Conservation (phyloP, 805 yeast genomes). For the Millerozyma miso region DNA sequence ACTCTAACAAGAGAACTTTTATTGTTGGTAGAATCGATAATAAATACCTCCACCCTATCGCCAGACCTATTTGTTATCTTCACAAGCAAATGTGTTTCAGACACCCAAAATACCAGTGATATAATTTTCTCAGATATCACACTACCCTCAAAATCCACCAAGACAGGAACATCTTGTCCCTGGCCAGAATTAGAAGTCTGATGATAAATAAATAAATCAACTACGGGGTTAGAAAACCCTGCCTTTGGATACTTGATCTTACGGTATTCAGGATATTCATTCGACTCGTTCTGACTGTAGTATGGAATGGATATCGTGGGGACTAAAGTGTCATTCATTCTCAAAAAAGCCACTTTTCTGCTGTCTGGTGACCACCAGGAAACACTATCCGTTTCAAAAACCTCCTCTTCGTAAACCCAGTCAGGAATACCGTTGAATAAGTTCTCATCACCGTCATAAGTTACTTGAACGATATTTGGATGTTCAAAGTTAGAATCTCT, state of each 20-base stretch:
- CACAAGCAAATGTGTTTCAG: constrained; percentile 43
- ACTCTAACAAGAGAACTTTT: constrained; percentile 38
- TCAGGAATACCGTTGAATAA: constrained; percentile 70
- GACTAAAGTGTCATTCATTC: constrained; percentile 58
- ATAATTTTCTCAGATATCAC: constrained; percentile 42
- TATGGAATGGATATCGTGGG: constrained; percentile 48
- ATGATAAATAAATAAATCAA: constrained; percentile 44
- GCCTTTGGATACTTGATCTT: constrained; percentile 66
- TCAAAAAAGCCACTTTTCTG: constrained; percentile 49
- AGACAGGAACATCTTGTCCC: not conserved
- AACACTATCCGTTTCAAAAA: constrained; percentile 51
- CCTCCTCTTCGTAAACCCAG: constrained; percentile 86
- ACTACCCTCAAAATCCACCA: constrained; percentile 14
- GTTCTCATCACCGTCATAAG: constrained; percentile 48
- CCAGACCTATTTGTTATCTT: constrained; percentile 65
- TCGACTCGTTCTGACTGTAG: constrained; percentile 35
- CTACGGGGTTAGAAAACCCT: constrained; percentile 56
- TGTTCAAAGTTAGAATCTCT: constrained; percentile 25
- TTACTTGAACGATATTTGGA: constrained; percentile 27
- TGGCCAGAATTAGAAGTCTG: constrained; percentile 9
- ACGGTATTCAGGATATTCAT: constrained; percentile 44
- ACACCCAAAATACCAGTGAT: constrained; percentile 62
- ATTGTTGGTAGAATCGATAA: constrained; percentile 29
- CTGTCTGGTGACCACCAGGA: constrained; percentile 76
- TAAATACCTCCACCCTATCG: constrained; percentile 47